A percentile compares a stretch with the other conserved stretches of the same genome.
Evolutionary conservation across 176 grass and related monocot species (phyloP).

Genomic region (Typha latifolia): DNA sequence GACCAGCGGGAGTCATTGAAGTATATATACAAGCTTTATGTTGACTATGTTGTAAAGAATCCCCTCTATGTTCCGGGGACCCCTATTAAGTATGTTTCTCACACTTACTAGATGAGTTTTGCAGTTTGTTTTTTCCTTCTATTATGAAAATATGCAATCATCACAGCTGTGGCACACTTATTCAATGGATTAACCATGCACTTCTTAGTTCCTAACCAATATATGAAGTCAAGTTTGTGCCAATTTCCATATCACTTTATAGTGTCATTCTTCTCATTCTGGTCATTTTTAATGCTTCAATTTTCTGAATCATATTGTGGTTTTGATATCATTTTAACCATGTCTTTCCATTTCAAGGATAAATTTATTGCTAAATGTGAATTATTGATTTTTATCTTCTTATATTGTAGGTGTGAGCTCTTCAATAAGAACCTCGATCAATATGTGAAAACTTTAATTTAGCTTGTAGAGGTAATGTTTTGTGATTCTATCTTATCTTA

Average conservation of each 20-base stretch:
- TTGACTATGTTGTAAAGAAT: conserved; percentile 98
- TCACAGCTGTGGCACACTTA: not conserved
- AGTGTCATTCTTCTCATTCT: too few relatives aligned
- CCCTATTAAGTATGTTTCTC: conserved; percentile 64
- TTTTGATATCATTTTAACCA: not conserved
- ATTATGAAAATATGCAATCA: not conserved
- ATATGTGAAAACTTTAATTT: conserved; percentile 25
- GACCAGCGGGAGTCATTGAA: conserved; percentile 79
- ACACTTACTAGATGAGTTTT: not conserved
- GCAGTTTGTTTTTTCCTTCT: not conserved
- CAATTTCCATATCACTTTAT: too few relatives aligned
- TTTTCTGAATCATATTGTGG: not conserved
- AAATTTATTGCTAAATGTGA: not conserved
- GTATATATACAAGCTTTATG: conserved; percentile 90
- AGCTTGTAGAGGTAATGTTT: conserved; percentile 5
- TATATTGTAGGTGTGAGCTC: conserved; percentile 14
- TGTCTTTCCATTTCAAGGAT: not conserved
- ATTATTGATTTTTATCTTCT: not conserved
- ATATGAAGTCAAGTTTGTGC: too few relatives aligned
- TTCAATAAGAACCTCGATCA: conserved; percentile 17
- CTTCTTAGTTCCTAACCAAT: too few relatives aligned
- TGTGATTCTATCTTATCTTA: too few relatives aligned
- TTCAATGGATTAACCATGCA: too few relatives aligned
- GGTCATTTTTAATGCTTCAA: not conserved
- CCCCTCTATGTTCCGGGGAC: conserved; percentile 61